Base-by-base conservation (phyloP, 768 basidiomycete species). In the Russula sp. region DNA sequence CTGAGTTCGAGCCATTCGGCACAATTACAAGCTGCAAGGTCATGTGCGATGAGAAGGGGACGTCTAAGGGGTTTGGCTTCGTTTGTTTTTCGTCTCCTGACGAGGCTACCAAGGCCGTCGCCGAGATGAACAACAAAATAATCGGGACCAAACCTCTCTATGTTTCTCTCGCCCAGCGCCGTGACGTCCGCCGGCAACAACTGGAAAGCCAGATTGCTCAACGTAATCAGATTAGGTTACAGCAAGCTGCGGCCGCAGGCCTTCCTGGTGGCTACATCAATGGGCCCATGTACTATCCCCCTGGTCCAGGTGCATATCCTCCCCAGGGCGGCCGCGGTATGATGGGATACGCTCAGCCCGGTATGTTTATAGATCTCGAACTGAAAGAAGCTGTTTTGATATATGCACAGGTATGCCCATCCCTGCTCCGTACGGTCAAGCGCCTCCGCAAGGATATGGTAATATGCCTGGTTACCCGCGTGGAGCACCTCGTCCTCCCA, bases 101-200 rank as follows among this genome's bases (percentile, higher is more conserved):
- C 68, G 97, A 99, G 78, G 95, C 97, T 27, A 98, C 94, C 72
- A 98, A 98, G 80, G 97, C 97, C 65, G 94, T 98, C 64, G 91
- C 94, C 59, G 97, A 99, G 81, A 97, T 99, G 94, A 99, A 99
- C 84, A 98, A 97, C 85, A 96, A 96, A 80, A 98, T 98, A 88
- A 92, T 98, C 71, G 96, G 96, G 66, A 85, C 88, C 68, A 99
- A 99, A 79, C 97, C 97, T 57, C 85, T 99, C 71, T 99, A 98
- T 73, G 97, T 99, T 73, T 95, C 96, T 47, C 87, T 98, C 68
- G 97, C 97, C 69, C 97, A 99, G 75, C 93, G 96, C 68, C 94
- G 94, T 66, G 97, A 99, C 73, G 91, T 97, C 71, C 91, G 97
- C 75, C 86, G 95, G 72, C 96, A 98, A 76, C 95, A 98, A 75